phyloP scores from a whole-genome alignment of 345 rosid species.

The Excoecaria agallocha region DNA sequence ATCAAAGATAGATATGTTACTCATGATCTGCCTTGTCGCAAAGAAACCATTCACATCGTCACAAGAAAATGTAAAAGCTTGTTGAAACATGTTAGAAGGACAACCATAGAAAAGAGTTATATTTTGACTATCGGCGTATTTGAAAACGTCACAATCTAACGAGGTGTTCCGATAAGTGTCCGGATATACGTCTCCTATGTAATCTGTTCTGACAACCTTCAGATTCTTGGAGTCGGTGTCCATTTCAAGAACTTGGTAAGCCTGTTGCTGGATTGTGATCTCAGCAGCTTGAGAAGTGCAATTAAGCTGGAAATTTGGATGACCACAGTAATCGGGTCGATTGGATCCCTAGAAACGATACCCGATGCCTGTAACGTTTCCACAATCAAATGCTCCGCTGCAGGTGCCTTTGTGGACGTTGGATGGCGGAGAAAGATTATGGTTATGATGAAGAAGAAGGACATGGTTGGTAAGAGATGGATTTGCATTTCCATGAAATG shows the following conservation, averaged over 20 bases:
- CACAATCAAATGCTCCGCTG: constrained; percentile 22
- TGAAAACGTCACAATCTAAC: neutral
- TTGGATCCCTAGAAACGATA: constrained; percentile 37
- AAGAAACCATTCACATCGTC: neutral
- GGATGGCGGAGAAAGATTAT: too few relatives aligned
- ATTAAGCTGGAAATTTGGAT: constrained; percentile 21
- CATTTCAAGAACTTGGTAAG: constrained; percentile 24
- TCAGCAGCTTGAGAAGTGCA: constrained; percentile 13
- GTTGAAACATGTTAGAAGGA: neutral
- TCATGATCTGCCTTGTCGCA: neutral
- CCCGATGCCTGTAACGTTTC: constrained; percentile 10
- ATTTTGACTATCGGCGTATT: neutral
- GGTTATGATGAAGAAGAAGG: too few relatives aligned
- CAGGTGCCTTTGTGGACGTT: too few relatives aligned
- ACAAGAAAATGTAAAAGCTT: neutral
- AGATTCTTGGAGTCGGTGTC: neutral
- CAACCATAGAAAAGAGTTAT: constrained; percentile 33
- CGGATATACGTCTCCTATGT: constrained; percentile 19
- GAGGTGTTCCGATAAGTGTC: neutral
- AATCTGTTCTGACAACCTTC: constrained; percentile 29
- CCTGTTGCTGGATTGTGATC: constrained; percentile 24
- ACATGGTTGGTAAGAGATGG: too few relatives aligned
- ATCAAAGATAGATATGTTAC: fast-evolving
- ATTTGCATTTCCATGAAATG: too few relatives aligned
- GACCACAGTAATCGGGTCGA: constrained; percentile 28